phyloP scores from a whole-genome alignment of 2,329 filamentous ascomycete species.

The Alternaria novae-zelandiae region DNA sequence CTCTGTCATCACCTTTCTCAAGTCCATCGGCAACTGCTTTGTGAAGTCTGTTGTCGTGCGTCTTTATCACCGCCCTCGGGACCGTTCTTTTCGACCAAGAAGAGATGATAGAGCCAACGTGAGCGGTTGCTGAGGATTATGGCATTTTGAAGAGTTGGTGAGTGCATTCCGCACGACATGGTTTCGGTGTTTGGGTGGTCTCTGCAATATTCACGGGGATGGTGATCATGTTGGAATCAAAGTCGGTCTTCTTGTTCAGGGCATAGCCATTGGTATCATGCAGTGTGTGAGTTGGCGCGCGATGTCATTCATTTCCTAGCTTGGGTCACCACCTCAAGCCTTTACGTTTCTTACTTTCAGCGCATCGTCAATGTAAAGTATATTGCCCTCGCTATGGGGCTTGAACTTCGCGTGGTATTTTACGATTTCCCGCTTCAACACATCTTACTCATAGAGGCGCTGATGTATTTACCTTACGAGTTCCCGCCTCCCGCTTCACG shows the following conservation, averaged over 20 bases:
- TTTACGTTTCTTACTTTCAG: neutral
- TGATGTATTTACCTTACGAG: neutral
- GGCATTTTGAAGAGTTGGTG: neutral
- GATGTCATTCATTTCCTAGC: neutral
- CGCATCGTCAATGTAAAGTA: neutral
- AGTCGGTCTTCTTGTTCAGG: neutral
- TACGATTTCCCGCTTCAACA: neutral
- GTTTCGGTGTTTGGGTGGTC: neutral
- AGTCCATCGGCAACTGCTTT: neutral
- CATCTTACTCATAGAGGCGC: too few relatives aligned
- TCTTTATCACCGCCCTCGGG: neutral
- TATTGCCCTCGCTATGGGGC: neutral
- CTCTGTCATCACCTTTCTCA: neutral
- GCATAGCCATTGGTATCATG: neutral
- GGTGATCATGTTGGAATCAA: neutral
- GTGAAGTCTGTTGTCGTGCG: neutral
- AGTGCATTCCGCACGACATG: neutral
- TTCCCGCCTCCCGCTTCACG: neutral
- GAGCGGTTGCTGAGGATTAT: neutral
- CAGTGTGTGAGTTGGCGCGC: neutral
- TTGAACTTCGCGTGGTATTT: neutral
- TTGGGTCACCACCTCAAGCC: neutral
- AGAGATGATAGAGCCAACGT: neutral
- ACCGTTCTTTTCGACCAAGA: neutral
- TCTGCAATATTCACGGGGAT: neutral